Percentiles rank a stretch among this genome's conserved stretches.
Conservation (phyloP, 2,329 filamentous ascomycete genomes). For the Paecilomyces sp. region DNA sequence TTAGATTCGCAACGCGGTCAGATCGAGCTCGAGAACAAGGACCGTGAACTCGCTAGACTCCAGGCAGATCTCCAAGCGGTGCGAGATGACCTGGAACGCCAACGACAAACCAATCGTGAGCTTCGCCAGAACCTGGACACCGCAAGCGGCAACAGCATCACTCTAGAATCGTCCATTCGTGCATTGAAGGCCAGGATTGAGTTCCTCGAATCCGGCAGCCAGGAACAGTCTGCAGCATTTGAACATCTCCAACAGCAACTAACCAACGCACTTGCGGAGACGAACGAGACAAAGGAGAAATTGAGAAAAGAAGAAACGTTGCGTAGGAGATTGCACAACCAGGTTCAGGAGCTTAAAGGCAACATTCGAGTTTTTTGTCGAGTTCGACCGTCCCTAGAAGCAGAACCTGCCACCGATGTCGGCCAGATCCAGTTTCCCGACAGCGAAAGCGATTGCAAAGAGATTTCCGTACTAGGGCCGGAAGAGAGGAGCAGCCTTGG, state of each 20-base stretch:
- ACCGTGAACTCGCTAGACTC: conserved; percentile 45
- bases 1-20: conserved; percentile 33
- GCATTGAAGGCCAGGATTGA: conserved; percentile 75
- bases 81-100: conserved; percentile 49
- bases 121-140: conserved; percentile 55
- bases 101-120: conserved; percentile 54
- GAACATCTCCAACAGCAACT: conserved; percentile 72
- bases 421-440: conserved; percentile 78
- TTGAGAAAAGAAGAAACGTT: conserved; percentile 86
- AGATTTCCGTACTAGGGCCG: conserved; percentile 75
- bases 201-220: conserved; percentile 82
- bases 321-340: conserved; percentile 88
- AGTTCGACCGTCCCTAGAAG: conserved; percentile 66
- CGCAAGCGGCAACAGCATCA: conserved; percentile 53
- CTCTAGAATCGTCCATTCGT: conserved; percentile 67
- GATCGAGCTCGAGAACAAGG: conserved; percentile 45
- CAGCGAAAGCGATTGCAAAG: conserved; percentile 70
- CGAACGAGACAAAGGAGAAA: conserved; percentile 68
- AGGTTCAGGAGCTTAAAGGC: conserved; percentile 94
- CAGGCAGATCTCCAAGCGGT: conserved; percentile 30
- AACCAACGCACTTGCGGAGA: conserved; percentile 65
- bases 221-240: conserved; percentile 82
- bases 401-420: conserved; percentile 51
- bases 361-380: conserved; percentile 98
- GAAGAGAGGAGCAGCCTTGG: conserved; percentile 78